Conservation (phyloP, 202 grass and related monocot species). For the Cymbopogon flexuosus region DNA sequence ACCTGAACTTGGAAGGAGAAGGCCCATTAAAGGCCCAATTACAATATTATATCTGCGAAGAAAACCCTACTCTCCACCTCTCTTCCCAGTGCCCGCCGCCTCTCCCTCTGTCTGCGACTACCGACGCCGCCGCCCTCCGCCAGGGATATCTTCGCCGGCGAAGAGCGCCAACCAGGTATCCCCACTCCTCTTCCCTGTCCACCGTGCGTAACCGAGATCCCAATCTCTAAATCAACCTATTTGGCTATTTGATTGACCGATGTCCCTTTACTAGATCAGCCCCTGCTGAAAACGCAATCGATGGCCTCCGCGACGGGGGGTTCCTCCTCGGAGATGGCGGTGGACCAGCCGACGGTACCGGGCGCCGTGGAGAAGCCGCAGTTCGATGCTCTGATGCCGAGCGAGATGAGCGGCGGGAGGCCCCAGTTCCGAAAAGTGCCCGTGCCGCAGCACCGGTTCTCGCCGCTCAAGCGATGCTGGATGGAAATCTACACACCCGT, state of each 20-base stretch:
- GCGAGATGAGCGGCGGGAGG: conserved; percentile 71
- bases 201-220: too few relatives aligned
- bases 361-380: conserved; percentile 29
- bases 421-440: conserved; percentile 66
- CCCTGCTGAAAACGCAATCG: not conserved
- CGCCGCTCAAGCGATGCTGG: conserved; percentile 69
- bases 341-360: not conserved
- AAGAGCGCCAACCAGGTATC: not conserved
- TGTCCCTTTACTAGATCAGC: too few relatives aligned
- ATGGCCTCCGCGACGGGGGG: not conserved
- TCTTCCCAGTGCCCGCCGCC: not conserved
- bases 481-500: conserved; percentile 83
- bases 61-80: not conserved
- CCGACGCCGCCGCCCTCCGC: not conserved
- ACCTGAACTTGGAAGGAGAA: not conserved
- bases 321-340: conserved; percentile 28
- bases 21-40: not conserved
- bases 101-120: not conserved
- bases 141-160: not conserved
- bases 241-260: too few relatives aligned
- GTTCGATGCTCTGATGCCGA: conserved; percentile 68
- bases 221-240: too few relatives aligned
- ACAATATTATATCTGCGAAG: not conserved
- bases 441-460: conserved; percentile 57
- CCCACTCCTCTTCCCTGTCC: not conserved